Percentiles rank a stretch among this genome's conserved stretches.
phyloP scores from a whole-genome alignment of 2,329 filamentous ascomycete species.

The Teratosphaeria pseudoeucalypti region DNA sequence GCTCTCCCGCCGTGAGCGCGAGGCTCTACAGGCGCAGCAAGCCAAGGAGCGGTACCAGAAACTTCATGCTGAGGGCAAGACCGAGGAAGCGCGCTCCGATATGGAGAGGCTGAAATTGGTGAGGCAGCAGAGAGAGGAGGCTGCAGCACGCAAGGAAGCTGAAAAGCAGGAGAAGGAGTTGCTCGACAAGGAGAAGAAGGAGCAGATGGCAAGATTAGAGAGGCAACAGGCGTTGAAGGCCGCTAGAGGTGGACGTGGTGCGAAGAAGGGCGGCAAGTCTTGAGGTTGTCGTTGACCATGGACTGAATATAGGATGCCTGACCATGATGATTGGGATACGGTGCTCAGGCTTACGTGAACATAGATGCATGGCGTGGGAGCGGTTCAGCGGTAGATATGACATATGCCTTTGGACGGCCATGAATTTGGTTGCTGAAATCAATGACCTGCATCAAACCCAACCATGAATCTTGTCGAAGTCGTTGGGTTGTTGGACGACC shows the following conservation, averaged over 20 bases:
- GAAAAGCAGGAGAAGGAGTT: constrained; percentile 42
- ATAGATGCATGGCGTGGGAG: constrained; percentile 9
- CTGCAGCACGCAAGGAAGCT: constrained; percentile 71
- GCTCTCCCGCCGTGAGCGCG: constrained; percentile 57
- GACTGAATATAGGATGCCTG: not conserved
- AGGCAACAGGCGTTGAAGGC: constrained; percentile 34
- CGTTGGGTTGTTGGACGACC: not conserved
- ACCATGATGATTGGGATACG: not conserved
- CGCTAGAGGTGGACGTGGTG: constrained; percentile 30
- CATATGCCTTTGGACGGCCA: not conserved
- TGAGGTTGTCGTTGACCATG: constrained; percentile 7
- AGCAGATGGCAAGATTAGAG: constrained; percentile 37
- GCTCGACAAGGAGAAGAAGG: constrained; percentile 47
- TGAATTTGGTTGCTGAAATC: not conserved
- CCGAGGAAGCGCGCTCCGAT: constrained; percentile 86
- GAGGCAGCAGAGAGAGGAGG: constrained; percentile 74
- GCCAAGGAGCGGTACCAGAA: constrained; percentile 87
- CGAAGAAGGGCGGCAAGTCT: constrained; percentile 34
- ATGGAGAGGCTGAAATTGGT: constrained; percentile 73
- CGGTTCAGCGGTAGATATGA: not conserved
- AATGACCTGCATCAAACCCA: not conserved
- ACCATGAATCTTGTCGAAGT: not conserved
- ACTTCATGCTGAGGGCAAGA: constrained; percentile 88
- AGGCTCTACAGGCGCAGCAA: constrained; percentile 77
- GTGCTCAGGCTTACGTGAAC: constrained; percentile 2